These are phyloP conservation scores for Leccinum pallidistipes DNA, from an alignment of 1,284 basidiomycete genomes.

Conservation along the genomic window DNA sequence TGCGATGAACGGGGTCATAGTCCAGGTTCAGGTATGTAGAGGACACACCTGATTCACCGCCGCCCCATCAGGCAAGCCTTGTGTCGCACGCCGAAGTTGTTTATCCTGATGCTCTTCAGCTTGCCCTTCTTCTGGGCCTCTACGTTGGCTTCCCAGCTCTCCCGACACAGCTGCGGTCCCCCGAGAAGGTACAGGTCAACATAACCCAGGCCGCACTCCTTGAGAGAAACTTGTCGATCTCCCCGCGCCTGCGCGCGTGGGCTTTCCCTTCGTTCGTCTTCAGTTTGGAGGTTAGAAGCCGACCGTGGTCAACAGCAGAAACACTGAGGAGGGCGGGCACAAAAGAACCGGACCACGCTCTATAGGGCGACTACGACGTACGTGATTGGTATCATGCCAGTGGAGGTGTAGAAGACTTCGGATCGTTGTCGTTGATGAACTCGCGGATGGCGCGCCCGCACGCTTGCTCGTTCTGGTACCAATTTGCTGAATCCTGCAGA, in stretches of 20 bases:
- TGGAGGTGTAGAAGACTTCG: constrained; percentile 69
- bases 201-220: constrained; percentile 39
- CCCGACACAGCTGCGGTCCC: constrained; percentile 44
- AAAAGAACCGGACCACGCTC: too few species aligned
- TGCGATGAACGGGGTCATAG: constrained; percentile 3
- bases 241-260: constrained; percentile 43
- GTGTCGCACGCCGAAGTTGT: constrained; percentile 37
- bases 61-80: constrained; percentile 48
- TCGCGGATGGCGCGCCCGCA: constrained; percentile 57
- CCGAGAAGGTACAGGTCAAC: constrained; percentile 4
- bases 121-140: neutral
- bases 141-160: constrained; percentile 1
- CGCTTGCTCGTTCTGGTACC: constrained; percentile 69
- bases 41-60: constrained; percentile 63
- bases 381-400: too few species aligned
- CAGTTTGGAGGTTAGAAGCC: constrained; percentile 51
- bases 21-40: neutral
- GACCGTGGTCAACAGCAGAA: too few species aligned
- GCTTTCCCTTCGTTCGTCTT: constrained; percentile 53
- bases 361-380: too few species aligned
- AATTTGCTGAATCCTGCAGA: constrained; percentile 9
- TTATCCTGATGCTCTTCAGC: constrained; percentile 5
- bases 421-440: constrained; percentile 47
- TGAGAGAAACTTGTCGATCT: constrained; percentile 57
- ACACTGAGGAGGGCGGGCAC: too few species aligned